A percentile compares a stretch with the other conserved stretches of the same genome.
phyloP scores from a whole-genome alignment of 805 yeast genomes.

The Ogataea naganishii region DNA sequence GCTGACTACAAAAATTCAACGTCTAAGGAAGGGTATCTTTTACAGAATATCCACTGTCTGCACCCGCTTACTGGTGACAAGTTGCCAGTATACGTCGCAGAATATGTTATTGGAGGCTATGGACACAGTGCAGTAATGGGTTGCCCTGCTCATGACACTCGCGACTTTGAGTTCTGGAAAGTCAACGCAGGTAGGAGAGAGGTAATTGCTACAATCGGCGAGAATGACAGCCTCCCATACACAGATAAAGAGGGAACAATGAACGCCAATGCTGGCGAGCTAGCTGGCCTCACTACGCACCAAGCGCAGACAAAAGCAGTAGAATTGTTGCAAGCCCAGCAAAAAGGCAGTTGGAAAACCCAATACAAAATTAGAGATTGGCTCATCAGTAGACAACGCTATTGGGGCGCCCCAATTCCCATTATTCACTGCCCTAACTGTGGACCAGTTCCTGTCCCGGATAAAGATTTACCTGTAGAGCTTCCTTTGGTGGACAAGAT shows the following conservation, averaged over 20 bases:
- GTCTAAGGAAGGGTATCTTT: slow-evolving; percentile 51
- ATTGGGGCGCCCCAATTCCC: slow-evolving; percentile 99
- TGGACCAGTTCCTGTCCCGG: slow-evolving; percentile 92
- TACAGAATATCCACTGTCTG: slow-evolving; percentile 33
- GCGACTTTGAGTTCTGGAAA: slow-evolving; percentile 80
- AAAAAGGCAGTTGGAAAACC: slow-evolving; percentile 37
- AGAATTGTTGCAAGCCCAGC: slow-evolving; percentile 26
- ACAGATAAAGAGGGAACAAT: slow-evolving; percentile 36
- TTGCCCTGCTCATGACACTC: slow-evolving; percentile 85
- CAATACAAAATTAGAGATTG: slow-evolving; percentile 79
- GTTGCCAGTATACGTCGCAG: slow-evolving; percentile 81
- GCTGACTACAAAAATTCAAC: slow-evolving; percentile 23
- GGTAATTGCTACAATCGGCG: slow-evolving; percentile 37
- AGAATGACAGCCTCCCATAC: slow-evolving; percentile 26
- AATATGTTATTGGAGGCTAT: slow-evolving; percentile 76
- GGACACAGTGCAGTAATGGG: slow-evolving; percentile 98
- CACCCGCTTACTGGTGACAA: slow-evolving; percentile 47
- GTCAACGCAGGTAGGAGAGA: slow-evolving; percentile 39
- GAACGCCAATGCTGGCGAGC: slow-evolving; percentile 37
- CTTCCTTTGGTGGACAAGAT: slow-evolving; percentile 50
- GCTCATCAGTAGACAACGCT: slow-evolving; percentile 90
- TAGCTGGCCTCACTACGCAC: slow-evolving; percentile 36
- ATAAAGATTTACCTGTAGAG: slow-evolving; percentile 70
- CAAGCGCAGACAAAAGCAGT: slow-evolving; percentile 47
- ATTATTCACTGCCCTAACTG: slow-evolving; percentile 80